Base-by-base conservation (phyloP, 805 yeast species). In the Candida broadrunensis region DNA sequence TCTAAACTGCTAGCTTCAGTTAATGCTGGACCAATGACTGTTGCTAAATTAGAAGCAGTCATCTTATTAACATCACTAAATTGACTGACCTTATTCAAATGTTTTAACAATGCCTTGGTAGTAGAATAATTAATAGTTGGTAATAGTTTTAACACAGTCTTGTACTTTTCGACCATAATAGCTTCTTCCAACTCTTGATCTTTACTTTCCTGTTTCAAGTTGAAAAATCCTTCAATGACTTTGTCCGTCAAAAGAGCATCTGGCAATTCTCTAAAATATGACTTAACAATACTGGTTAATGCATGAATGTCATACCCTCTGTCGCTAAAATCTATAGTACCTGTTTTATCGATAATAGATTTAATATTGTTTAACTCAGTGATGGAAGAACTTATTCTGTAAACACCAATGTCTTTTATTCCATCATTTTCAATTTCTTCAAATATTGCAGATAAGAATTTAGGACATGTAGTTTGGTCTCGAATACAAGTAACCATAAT, bases 31-130 rank as follows among this genome's bases (percentile, higher is more conserved):
- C 82, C 83, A 47, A 91, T 84, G 5, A 91, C 97, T 41, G 95
- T 91, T 4, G 97, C 95, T 54, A 91, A 65, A 56, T 91, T 91
- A 1, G 88, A 82, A 2, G 95, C 79, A 41, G 84, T 87, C 98
- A 91, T 91, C 58, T 82, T 82, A 64, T 91, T 91, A 35, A 65
- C 66, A 9, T 77, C 81, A 34, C 83, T 81, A 54, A 80, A 81
- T 43, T 74, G 75, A 40, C 85, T 81, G 18, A 91, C 83, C 48
- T 73, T 74, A 48, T 75, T 71, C 66, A 90, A 73, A 65, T 90
- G 98, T 33, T 71, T 64, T 29, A 85, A 71, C 39, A 91, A 68
- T 36, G 85, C 64, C 52, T 78, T 78, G 58, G 91, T 69, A 7
- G 91, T 73, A 38, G 78, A 76, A 54, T 77, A 87, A 58, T 88